phyloP scores from a whole-genome alignment of 1,284 basidiomycete genomes.

The Sporisorium iseilematis-ciliati region DNA sequence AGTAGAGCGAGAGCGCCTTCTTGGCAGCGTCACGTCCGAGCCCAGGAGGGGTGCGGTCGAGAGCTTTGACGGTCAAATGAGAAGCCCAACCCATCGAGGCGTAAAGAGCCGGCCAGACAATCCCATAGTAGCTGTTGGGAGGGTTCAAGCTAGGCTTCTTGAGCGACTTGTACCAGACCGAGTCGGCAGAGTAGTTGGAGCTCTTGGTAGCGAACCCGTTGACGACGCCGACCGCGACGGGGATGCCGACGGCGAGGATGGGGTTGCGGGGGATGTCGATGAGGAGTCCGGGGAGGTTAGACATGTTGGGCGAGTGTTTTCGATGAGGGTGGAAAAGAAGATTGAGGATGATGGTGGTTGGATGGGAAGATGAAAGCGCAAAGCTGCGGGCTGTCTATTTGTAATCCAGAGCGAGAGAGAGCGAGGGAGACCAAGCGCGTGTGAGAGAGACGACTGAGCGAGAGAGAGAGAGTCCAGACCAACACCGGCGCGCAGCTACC shows the following conservation, averaged over 20 bases:
- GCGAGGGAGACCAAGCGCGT: neutral
- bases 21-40: conserved; percentile 72
- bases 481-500: neutral
- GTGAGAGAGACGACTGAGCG: no score
- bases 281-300: conserved; percentile 56
- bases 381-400: conserved; percentile 5
- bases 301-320: conserved; percentile 25
- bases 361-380: neutral
- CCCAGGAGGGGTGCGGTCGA: conserved; percentile 63
- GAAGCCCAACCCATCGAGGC: conserved; percentile 78
- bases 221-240: conserved; percentile 54
- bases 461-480: neutral
- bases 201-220: conserved; percentile 55
- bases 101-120: conserved; percentile 75
- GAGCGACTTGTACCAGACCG: conserved; percentile 60
- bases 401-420: conserved; percentile 11
- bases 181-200: conserved; percentile 54
- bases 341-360: conserved; percentile 18
- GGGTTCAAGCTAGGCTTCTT: conserved; percentile 60
- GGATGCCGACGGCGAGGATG: conserved; percentile 63
- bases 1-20: conserved; percentile 77
- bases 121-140: conserved; percentile 45
- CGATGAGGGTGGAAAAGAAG: neutral
- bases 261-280: conserved; percentile 63
- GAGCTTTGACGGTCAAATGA: conserved; percentile 73